These are phyloP conservation scores for Parastagonospora avenae DNA, from an alignment of 2,329 filamentous ascomycete species.

Conservation along the genomic window DNA sequence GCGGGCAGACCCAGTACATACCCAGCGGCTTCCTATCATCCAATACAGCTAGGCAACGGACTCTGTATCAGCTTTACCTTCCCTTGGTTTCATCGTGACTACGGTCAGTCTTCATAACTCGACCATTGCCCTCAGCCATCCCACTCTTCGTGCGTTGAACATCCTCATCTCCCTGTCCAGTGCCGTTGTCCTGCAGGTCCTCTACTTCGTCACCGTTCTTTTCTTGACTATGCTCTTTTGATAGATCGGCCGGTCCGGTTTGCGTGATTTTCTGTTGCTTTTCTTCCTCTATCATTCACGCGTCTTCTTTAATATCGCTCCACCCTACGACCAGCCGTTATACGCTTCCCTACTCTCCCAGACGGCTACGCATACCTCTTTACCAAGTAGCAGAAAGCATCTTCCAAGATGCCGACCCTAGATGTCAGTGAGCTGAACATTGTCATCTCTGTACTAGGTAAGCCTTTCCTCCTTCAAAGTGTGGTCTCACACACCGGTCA, in stretches of 20 bases:
- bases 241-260: constrained; percentile 8
- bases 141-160: not conserved
- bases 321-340: not conserved
- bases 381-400: not conserved
- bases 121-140: not conserved
- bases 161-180: not conserved
- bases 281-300: not conserved
- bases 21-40: not conserved
- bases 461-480: constrained; percentile 11
- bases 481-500: not conserved
- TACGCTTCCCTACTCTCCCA: too few relatives aligned
- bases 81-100: constrained; percentile 4
- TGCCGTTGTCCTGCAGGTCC: not conserved
- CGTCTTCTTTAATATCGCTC: not conserved
- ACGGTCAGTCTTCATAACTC: constrained; percentile 1
- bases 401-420: constrained; percentile 51
- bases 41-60: constrained; percentile 8
- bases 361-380: not conserved
- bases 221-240: not conserved
- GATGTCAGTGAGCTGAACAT: constrained; percentile 60
- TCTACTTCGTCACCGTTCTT: not conserved
- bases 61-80: constrained; percentile 8
- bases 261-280: constrained; percentile 1
- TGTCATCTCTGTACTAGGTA: constrained; percentile 55
- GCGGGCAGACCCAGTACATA: constrained; percentile 2